phyloP scores from a whole-genome alignment of 371 early-diverging fungal genomes.

The Mucor sp. region DNA sequence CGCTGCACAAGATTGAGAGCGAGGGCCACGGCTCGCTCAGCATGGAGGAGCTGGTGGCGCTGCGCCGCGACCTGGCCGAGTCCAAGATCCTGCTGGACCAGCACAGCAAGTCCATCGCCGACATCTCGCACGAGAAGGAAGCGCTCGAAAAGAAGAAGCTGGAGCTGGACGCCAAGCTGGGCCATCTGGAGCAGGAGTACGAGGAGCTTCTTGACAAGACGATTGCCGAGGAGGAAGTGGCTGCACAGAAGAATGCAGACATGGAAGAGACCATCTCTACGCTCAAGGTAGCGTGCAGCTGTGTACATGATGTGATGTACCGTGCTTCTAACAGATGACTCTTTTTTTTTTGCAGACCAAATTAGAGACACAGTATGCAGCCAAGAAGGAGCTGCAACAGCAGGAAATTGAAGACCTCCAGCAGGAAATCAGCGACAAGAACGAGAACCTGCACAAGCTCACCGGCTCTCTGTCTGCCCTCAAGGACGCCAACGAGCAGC shows the following conservation, averaged over 20 bases:
- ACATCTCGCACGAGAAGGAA: conserved; percentile 68
- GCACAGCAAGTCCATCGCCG: conserved; percentile 68
- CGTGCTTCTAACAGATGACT: not conserved
- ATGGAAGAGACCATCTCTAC: conserved; percentile 76
- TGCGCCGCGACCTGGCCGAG: conserved; percentile 81
- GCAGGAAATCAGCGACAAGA: conserved; percentile 67
- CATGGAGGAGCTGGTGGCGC: conserved; percentile 72
- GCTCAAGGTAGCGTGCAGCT: conserved; percentile 53
- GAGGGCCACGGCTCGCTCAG: conserved; percentile 50
- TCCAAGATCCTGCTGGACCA: conserved; percentile 68
- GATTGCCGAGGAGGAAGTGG: conserved; percentile 89
- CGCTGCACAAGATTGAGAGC: conserved; percentile 65
- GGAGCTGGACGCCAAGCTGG: conserved; percentile 77
- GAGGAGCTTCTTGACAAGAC: conserved; percentile 94
- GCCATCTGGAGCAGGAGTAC: conserved; percentile 83
- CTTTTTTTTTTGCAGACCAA: conserved; percentile 44
- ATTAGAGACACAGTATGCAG: conserved; percentile 64
- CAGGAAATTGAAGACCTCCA: conserved; percentile 79
- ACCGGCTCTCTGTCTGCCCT: conserved; percentile 50
- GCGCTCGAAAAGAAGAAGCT: conserved; percentile 61
- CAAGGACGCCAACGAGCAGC: conserved; percentile 20
- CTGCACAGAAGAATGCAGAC: conserved; percentile 60
- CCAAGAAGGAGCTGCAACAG: conserved; percentile 63
- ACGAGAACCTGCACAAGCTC: conserved; percentile 71
- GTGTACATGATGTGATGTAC: not conserved